These are phyloP conservation scores for Penicillium maclennaniae DNA, from an alignment of 495 filamentous ascomycete genomes.

Conservation along the genomic window DNA sequence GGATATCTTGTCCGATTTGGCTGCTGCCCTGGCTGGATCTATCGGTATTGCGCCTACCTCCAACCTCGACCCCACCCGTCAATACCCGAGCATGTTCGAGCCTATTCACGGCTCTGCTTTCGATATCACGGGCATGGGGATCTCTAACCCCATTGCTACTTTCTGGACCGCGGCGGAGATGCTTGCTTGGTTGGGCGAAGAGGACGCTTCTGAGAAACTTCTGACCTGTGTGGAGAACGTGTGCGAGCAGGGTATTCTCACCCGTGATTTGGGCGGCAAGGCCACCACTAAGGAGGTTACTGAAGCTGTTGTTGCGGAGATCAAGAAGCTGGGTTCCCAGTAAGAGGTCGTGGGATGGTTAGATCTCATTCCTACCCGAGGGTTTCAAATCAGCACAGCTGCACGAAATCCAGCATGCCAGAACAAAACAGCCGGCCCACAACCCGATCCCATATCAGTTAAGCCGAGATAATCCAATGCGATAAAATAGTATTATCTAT, in stretches of 20 bases:
- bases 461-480: no score
- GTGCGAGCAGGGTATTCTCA: conserved; percentile 53
- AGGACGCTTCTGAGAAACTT: conserved; percentile 50
- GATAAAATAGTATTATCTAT: no score
- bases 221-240: conserved; percentile 60
- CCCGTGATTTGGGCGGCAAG: conserved; percentile 57
- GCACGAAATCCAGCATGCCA: neutral
- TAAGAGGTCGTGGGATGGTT: neutral
- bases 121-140: conserved; percentile 67
- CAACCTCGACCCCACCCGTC: conserved; percentile 60
- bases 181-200: conserved; percentile 61
- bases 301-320: conserved; percentile 56
- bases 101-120: conserved; percentile 66
- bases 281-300: conserved; percentile 57
- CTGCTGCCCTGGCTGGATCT: conserved; percentile 52
- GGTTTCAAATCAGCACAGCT: no score
- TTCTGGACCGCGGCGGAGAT: conserved; percentile 70
- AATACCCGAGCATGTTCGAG: conserved; percentile 63
- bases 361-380: no score
- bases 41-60: conserved; percentile 59
- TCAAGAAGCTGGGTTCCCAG: conserved; percentile 34
- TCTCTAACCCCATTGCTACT: conserved; percentile 68
- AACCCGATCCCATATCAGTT: no score
- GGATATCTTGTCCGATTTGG: conserved; percentile 56
- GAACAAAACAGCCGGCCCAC: no score